A percentile compares a stretch with the other conserved stretches of the same genome.
Conservation (phyloP, 768 basidiomycete species). For the Boletus tylopilopsis region DNA sequence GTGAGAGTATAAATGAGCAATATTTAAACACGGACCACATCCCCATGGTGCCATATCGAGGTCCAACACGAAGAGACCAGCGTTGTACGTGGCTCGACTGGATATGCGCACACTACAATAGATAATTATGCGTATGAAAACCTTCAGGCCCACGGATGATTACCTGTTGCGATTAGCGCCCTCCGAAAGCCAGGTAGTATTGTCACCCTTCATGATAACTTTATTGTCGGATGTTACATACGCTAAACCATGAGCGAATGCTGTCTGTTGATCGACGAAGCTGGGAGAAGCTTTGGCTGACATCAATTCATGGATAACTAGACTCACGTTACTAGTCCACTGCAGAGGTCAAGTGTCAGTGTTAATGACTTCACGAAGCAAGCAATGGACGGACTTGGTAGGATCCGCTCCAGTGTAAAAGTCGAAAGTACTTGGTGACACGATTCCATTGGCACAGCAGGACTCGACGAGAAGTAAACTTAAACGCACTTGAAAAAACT, state of each 20-base stretch:
- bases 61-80: slow-evolving; percentile 83
- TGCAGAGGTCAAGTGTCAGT: slow-evolving; percentile 29
- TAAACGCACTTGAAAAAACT: slow-evolving; percentile 66
- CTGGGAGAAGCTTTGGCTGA: slow-evolving; percentile 35
- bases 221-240: slow-evolving; percentile 54
- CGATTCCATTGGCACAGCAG: slow-evolving; percentile 1
- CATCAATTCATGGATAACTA: background rate
- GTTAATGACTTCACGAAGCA: slow-evolving; percentile 7
- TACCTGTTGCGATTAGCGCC: slow-evolving; percentile 65
- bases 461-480: background rate
- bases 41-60: slow-evolving; percentile 84
- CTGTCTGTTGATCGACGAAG: slow-evolving; percentile 55
- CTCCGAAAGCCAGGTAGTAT: slow-evolving; percentile 50
- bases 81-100: slow-evolving; percentile 58
- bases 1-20: background rate
- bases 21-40: slow-evolving; percentile 51
- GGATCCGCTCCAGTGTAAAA: slow-evolving; percentile 65
- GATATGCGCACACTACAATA: slow-evolving; percentile 69
- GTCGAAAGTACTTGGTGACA: slow-evolving; percentile 43
- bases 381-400: slow-evolving; percentile 43
- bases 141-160: background rate
- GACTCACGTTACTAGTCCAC: slow-evolving; percentile 70
- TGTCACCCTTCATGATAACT: slow-evolving; percentile 76
- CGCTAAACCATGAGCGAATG: slow-evolving; percentile 51
- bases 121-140: background rate